Conservation (phyloP, 371 early-diverging fungal genomes). For the Haplosporangium sp. region DNA sequence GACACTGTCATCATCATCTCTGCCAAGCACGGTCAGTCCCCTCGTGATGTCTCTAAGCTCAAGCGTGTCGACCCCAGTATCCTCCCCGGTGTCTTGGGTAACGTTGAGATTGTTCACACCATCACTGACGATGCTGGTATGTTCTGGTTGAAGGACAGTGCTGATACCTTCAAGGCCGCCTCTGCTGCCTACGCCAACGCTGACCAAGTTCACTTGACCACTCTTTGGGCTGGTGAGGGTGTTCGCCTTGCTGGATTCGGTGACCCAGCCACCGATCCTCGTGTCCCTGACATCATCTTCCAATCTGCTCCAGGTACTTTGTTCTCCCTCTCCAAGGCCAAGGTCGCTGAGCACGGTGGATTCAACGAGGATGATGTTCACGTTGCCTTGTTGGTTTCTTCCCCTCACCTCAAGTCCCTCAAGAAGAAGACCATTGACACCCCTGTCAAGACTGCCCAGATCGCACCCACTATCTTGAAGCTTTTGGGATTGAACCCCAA, state of each 20-base stretch:
- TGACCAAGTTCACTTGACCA: slow-evolving; percentile 9
- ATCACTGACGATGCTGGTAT: slow-evolving; percentile 15
- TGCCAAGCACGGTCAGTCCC: slow-evolving; percentile 13
- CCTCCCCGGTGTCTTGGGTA: slow-evolving; percentile 1
- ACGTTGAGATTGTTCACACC: not conserved
- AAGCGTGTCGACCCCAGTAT: slow-evolving; percentile 4
- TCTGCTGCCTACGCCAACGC: slow-evolving; percentile 10
- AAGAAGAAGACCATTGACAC: not conserved
- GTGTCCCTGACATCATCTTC: slow-evolving; percentile 21
- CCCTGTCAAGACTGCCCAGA: slow-evolving; percentile 17
- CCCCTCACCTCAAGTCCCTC: slow-evolving; percentile 3
- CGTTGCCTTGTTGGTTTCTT: slow-evolving; percentile 10
- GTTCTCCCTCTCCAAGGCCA: slow-evolving; percentile 12
- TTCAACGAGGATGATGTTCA: slow-evolving; percentile 26
- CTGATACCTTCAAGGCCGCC: slow-evolving; percentile 14
- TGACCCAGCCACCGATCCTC: slow-evolving; percentile 21
- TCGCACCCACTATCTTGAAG: slow-evolving; percentile 11
- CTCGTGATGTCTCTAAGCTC: slow-evolving; percentile 3
- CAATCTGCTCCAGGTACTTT: slow-evolving; percentile 14
- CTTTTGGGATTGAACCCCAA: slow-evolving; percentile 36
- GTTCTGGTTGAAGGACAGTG: slow-evolving; percentile 18
- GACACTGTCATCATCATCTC: slow-evolving; percentile 12
- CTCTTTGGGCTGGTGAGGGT: slow-evolving; percentile 18
- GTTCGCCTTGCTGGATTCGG: slow-evolving; percentile 13
- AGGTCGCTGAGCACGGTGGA: slow-evolving; percentile 25